A percentile compares a stretch with the other conserved stretches of the same genome.
phyloP scores from a whole-genome alignment of 1,284 basidiomycete genomes.

The Puccinia coronata region DNA sequence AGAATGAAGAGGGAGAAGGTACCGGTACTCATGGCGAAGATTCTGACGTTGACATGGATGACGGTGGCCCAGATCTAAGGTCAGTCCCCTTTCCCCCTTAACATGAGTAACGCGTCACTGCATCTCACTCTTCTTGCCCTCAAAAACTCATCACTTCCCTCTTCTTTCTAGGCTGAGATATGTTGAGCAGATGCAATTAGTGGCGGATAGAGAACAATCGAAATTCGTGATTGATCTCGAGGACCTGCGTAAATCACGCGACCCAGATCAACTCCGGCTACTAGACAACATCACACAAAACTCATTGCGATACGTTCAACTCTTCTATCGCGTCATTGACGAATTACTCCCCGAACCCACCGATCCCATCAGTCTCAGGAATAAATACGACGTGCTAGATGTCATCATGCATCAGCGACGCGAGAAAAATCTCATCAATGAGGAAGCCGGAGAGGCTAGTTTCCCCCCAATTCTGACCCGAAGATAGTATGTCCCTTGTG shows the following conservation, averaged over 20 bases:
- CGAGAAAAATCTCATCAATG: constrained; percentile 68
- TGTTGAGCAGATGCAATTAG: constrained; percentile 82
- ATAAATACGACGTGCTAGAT: constrained; percentile 79
- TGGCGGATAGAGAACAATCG: constrained; percentile 88
- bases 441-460: constrained; percentile 61
- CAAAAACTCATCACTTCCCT: background rate
- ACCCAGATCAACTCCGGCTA: constrained; percentile 17
- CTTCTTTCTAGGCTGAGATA: constrained; percentile 69
- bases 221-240: constrained; percentile 79
- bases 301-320: constrained; percentile 81
- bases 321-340: constrained; percentile 91
- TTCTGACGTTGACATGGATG: constrained; percentile 61
- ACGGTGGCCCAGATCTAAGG: constrained; percentile 59
- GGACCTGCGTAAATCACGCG: constrained; percentile 61
- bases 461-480: constrained; percentile 89
- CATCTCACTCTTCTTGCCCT: background rate
- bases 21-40: constrained; percentile 65
- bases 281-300: constrained; percentile 72
- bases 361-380: constrained; percentile 72
- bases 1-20: constrained; percentile 70
- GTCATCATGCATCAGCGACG: constrained; percentile 89
- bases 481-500: constrained; percentile 74
- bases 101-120: background rate
- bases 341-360: constrained; percentile 80
- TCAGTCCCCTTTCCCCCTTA: constrained; percentile 52